phyloP scores from a whole-genome alignment of 495 filamentous ascomycete genomes.

The Xylaria venustula region DNA sequence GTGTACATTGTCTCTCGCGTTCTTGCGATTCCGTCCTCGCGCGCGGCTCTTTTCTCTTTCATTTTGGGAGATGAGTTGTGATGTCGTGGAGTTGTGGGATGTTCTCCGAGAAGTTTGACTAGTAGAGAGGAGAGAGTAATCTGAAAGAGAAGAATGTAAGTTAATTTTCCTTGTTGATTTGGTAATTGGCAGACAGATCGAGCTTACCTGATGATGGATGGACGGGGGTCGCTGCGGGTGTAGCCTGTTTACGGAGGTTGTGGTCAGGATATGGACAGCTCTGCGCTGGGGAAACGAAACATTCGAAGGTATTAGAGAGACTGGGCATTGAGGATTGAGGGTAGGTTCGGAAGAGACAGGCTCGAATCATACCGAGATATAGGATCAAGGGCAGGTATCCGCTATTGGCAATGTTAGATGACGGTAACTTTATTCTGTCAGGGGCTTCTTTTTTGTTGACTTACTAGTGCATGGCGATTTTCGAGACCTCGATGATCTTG shows the following conservation, averaged over 20 bases:
- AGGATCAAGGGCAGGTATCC: slow-evolving; percentile 96
- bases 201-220: slow-evolving; percentile 89
- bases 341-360: too few species aligned
- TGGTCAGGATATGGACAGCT: slow-evolving; percentile 17
- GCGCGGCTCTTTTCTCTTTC: too few species aligned
- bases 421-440: too few species aligned
- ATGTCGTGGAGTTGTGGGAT: too few species aligned
- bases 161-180: background rate
- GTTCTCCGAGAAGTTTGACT: slow-evolving; percentile 13
- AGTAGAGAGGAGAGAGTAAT: slow-evolving; percentile 72
- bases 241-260: slow-evolving; percentile 62
- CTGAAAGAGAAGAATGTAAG: slow-evolving; percentile 35
- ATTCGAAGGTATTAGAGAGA: background rate
- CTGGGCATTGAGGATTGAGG: slow-evolving; percentile 9
- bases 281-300: background rate
- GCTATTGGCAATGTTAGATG: slow-evolving; percentile 54
- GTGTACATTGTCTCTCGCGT: background rate
- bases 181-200: too few species aligned
- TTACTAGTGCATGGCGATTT: slow-evolving; percentile 97
- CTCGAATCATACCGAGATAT: slow-evolving; percentile 77
- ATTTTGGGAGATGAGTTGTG: too few species aligned
- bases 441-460: too few species aligned
- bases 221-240: slow-evolving; percentile 86
- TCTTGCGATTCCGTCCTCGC: background rate
- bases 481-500: slow-evolving; percentile 88